Conservation (phyloP, 805 yeast genomes). For the Spathaspora gorwiae region DNA sequence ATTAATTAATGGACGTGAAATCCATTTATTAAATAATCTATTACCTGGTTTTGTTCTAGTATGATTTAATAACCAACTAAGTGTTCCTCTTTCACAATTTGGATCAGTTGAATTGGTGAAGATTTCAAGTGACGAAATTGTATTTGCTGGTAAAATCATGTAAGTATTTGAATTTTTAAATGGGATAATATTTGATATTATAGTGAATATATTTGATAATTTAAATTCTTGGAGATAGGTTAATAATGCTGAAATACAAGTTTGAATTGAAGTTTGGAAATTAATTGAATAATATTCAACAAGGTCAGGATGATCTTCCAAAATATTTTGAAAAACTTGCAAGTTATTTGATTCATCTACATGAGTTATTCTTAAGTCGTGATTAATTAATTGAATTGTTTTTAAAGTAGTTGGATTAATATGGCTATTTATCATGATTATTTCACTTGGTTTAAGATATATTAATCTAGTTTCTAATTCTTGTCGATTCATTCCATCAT, state of each 20-base stretch:
- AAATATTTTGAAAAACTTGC: not conserved
- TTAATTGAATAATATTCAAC: constrained; percentile 21
- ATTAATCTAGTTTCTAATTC: constrained; percentile 70
- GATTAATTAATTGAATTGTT: constrained; percentile 5
- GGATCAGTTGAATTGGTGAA: constrained; percentile 60
- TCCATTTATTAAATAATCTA: constrained; percentile 66
- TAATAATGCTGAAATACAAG: constrained; percentile 44
- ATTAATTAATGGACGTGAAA: constrained; percentile 63
- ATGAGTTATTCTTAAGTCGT: constrained; percentile 9
- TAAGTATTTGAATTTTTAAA: constrained; percentile 48
- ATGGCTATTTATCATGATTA: constrained; percentile 40
- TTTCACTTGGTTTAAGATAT: constrained; percentile 76
- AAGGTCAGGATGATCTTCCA: constrained; percentile 9
- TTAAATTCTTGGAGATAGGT: constrained; percentile 59
- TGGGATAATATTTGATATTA: constrained; percentile 45
- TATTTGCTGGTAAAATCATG: constrained; percentile 58
- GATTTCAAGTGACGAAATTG: constrained; percentile 70
- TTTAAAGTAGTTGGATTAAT: constrained; percentile 17
- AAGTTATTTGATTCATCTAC: not conserved
- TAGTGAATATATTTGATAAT: constrained; percentile 51
- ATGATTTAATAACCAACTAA: constrained; percentile 76
- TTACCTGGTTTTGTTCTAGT: constrained; percentile 77
- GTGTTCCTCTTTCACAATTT: constrained; percentile 55
- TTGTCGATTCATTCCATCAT: constrained; percentile 51
- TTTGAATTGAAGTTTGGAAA: constrained; percentile 18